Evolutionary conservation across 805 yeast genomes (phyloP).

Genomic region (Candida glaebosa): DNA sequence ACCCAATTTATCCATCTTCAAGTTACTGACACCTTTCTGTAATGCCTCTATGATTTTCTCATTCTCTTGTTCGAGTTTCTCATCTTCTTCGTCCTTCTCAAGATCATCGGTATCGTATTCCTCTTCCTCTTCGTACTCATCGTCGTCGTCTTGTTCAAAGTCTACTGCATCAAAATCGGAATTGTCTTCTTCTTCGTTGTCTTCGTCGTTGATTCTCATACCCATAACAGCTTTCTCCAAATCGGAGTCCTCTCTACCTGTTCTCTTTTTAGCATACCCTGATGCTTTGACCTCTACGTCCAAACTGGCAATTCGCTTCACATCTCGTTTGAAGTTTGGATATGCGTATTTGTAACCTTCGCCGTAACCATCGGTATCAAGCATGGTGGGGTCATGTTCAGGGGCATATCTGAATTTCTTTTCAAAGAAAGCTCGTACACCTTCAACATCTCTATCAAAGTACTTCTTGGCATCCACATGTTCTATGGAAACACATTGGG

Average conservation of each 20-base stretch:
- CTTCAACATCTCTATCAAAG: slow-evolving; percentile 90
- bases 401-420: slow-evolving; percentile 77
- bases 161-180: slow-evolving; percentile 24
- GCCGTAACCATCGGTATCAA: slow-evolving; percentile 77
- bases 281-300: slow-evolving; percentile 92
- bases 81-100: slow-evolving; percentile 34
- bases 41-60: slow-evolving; percentile 69
- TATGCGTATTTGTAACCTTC: slow-evolving; percentile 73
- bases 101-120: slow-evolving; percentile 28
- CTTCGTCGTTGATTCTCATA: slow-evolving; percentile 49
- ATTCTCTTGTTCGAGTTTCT: slow-evolving; percentile 30
- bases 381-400: slow-evolving; percentile 60
- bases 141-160: slow-evolving; percentile 32
- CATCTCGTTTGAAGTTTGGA: slow-evolving; percentile 79
- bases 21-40: slow-evolving; percentile 55
- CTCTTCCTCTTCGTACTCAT: slow-evolving; percentile 53
- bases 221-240: slow-evolving; percentile 72
- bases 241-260: slow-evolving; percentile 48
- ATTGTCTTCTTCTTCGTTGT: slow-evolving; percentile 25
- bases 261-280: slow-evolving; percentile 54
- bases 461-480: slow-evolving; percentile 86
- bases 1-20: slow-evolving; percentile 80
- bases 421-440: slow-evolving; percentile 79
- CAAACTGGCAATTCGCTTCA: slow-evolving; percentile 60
- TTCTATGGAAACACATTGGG: slow-evolving; percentile 93